Base-by-base conservation (phyloP, 345 rosid genomes). In the Rhizophora mangle region DNA sequence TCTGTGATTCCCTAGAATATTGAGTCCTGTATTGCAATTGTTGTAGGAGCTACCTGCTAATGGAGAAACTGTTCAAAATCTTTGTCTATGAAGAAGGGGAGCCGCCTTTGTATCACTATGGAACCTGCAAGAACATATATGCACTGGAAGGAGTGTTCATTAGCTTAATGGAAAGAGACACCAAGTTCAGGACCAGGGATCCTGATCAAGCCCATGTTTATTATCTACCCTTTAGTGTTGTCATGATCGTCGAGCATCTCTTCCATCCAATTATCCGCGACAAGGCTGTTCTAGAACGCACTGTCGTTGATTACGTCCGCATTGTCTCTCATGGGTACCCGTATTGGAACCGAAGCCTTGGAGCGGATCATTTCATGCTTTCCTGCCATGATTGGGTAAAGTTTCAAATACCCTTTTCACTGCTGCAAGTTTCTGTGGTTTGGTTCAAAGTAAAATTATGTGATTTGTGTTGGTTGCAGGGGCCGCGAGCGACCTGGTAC, bases 71-170 rank as follows among this genome's bases (percentile, higher is more conserved):
- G 60, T 86, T 88, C 78, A 85, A 81, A 78, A 76, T 85, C n/a
- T 88, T 64, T 63, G 88, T 85, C 0, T 84, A 87, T 7, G 82
- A 85, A 81, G 91, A 91, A 57, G 92, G 92, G 71, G 91, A 86
- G 64, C 86, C 86, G 24, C 95, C 95, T 0, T 36, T 91, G 20
- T 87, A 81, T 71, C 97, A 87, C 53, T 27, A 72, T 46, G 92
- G 92, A 21, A 72, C 76, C 10, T 83, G 92, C 78, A 88, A 83
- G 80, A 78, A 70, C 73, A 87, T 85, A 72, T 88, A 87, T 75
- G 85, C 89, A 0, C 79, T 69, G 82, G 90, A 85, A 82, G 92
- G 94, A 43, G 43, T 84, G 65, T 88, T 90, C 71, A 8, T 88
- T 1, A 73, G 76, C 84, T 76, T 79, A 53, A 81, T 87, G 79